Percentiles rank a stretch among this genome's conserved stretches.
Conservation (phyloP, 192 early-diverging fungal genomes). For the Podila verticillata region DNA sequence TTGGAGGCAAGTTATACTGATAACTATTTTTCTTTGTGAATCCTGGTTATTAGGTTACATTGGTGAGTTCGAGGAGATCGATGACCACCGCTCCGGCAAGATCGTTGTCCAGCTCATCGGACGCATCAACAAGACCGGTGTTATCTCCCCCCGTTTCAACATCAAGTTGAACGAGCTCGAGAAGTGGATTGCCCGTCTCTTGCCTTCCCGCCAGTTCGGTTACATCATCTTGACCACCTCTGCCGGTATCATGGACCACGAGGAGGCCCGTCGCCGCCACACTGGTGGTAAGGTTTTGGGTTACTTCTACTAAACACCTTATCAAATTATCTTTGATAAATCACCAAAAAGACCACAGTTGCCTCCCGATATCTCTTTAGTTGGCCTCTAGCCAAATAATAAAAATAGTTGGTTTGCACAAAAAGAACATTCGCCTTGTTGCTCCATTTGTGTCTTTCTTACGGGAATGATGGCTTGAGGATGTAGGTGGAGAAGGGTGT, state of each 20-base stretch:
- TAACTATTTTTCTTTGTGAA: not conserved
- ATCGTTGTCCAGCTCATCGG: conserved; percentile 98
- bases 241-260: conserved; percentile 99
- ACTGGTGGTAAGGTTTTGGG: conserved; percentile 98
- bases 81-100: conserved; percentile 98
- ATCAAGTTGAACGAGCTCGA: conserved; percentile 94
- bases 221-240: conserved; percentile 91
- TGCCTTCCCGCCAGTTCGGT: conserved; percentile 99
- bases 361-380: conserved; percentile 4
- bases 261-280: conserved; percentile 97
- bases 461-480: no score
- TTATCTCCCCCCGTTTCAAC: conserved; percentile 99
- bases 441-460: no score
- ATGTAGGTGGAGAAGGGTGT: no score
- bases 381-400: not conserved
- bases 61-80: conserved; percentile 98
- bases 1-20: not conserved
- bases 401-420: conserved; percentile 2
- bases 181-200: conserved; percentile 96
- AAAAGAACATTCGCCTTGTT: not conserved
- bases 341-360: not conserved
- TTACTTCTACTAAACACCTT: conserved; percentile 49
- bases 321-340: not conserved
- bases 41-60: conserved; percentile 81
- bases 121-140: conserved; percentile 99